A percentile compares a stretch with the other conserved stretches of the same genome.
Evolutionary conservation across 768 basidiomycete species (phyloP).

Genomic region (Suillus plorans): DNA sequence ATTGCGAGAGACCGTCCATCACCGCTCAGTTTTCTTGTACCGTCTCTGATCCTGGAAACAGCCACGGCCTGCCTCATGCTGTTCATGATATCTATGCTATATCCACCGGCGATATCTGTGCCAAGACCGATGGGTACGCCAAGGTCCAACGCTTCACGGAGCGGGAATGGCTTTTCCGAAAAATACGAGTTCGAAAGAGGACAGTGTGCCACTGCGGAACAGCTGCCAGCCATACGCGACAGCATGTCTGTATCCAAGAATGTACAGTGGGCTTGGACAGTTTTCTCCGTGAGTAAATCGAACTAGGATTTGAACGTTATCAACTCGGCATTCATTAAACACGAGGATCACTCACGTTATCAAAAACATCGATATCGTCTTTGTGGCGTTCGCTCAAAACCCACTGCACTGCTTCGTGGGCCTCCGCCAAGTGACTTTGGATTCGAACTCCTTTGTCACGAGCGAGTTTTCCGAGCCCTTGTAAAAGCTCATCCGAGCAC

Average conservation of each 20-base stretch:
- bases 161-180: conserved; percentile 64
- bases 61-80: conserved; percentile 80
- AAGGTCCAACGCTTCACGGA: conserved; percentile 66
- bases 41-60: conserved; percentile 69
- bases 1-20: conserved; percentile 42
- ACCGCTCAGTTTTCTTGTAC: conserved; percentile 34
- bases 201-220: conserved; percentile 79
- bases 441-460: conserved; percentile 46
- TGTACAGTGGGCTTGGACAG: conserved; percentile 89
- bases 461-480: conserved; percentile 59
- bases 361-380: conserved; percentile 77
- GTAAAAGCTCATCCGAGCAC: conserved; percentile 71
- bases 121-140: conserved; percentile 78
- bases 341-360: conserved; percentile 43
- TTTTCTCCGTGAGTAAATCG: conserved; percentile 58
- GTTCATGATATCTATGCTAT: conserved; percentile 73
- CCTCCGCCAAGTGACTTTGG: conserved; percentile 85
- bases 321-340: not conserved
- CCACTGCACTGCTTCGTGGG: conserved; percentile 72
- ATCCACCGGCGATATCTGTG: conserved; percentile 85
- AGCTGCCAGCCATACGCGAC: conserved; percentile 43
- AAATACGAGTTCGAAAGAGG: conserved; percentile 90
- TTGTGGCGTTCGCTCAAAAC: conserved; percentile 58
- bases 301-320: conserved; percentile 37
- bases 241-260: conserved; percentile 60